Base-by-base conservation (phyloP, 345 rosid genomes). In the Pugionium dolabratum region DNA sequence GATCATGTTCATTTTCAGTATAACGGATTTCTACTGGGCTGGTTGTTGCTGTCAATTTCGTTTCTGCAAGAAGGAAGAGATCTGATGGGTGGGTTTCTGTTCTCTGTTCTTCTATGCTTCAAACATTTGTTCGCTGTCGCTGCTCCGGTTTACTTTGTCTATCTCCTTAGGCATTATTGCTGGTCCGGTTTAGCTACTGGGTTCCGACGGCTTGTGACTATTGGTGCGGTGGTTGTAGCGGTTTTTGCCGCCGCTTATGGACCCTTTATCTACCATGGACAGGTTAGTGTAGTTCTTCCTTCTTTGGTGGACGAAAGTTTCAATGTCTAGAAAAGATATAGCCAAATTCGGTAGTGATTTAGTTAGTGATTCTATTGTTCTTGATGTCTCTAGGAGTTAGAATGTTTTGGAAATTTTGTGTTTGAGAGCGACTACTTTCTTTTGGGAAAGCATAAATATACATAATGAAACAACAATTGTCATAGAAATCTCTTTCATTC, bases 1-100 rank as follows among this genome's bases (percentile, higher is more conserved):
- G 99, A 94, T 77, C 96, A 86, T 54, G 47, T 94, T 59, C 99
- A 94, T 84, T 94, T 88, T 58, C 96, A 94, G 84, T 90, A 94
- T 67, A 94, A 94, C 67, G 99, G 96, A 7, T 90, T 94, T 73
- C 56, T 90, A 69, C 59, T 94, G 32, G 97, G 99, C 8, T 78
- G 75, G 84, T 11, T 90, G 78, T 66, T 94, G 79, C 60, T 90
- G 69, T 90, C 97, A 9, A 75, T 94, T 75, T 94, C 97, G 10
- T 94, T 45, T 76, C 68, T 94, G 64, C 80, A 75, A 53, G 89
- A 90, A 49, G 91, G 91, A 66, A 84, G 82, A 76, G 96, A 94
- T 81, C 59, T 90, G 69, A 56, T 84, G 59, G 97, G 99, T 56
- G 99, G 96, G 6, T 84, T 88, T 50, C 25, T 85, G 3, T 94